These are phyloP conservation scores for Gonapodya sp. DNA, from an alignment of 192 early-diverging fungal genomes.

Conservation along the genomic window DNA sequence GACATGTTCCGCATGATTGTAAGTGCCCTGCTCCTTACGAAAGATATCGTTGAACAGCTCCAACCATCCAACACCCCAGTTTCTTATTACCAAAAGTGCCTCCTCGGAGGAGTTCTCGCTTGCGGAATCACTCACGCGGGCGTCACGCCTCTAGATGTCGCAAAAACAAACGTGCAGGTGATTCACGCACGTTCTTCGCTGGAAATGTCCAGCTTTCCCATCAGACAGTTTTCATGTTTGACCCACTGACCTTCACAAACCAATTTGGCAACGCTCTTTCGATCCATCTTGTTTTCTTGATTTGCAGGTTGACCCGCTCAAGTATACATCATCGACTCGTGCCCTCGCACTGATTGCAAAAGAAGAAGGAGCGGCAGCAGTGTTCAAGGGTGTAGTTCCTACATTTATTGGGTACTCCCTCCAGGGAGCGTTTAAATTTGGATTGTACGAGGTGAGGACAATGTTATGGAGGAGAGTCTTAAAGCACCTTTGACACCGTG, in stretches of 20 bases:
- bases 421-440: slow-evolving; percentile 82
- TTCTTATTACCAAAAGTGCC: slow-evolving; percentile 49
- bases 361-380: slow-evolving; percentile 58
- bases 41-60: background rate
- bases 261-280: background rate
- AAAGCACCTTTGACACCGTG: no score
- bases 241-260: no score
- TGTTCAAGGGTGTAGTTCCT: slow-evolving; percentile 69
- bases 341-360: slow-evolving; percentile 33
- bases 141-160: slow-evolving; percentile 45
- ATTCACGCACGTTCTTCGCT: no score
- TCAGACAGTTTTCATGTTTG: no score
- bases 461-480: no score
- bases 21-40: background rate
- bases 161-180: slow-evolving; percentile 48
- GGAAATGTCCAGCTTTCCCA: no score
- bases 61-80: background rate
- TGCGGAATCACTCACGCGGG: slow-evolving; percentile 58
- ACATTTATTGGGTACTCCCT: slow-evolving; percentile 75
- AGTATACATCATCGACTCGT: slow-evolving; percentile 28
- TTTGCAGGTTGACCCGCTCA: slow-evolving; percentile 20
- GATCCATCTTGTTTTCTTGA: background rate
- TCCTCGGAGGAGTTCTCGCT: slow-evolving; percentile 49
- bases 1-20: background rate
- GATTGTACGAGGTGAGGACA: slow-evolving; percentile 70